phyloP scores from a whole-genome alignment of 108 stramenopile genomes.

The Skeletonema grethae region DNA sequence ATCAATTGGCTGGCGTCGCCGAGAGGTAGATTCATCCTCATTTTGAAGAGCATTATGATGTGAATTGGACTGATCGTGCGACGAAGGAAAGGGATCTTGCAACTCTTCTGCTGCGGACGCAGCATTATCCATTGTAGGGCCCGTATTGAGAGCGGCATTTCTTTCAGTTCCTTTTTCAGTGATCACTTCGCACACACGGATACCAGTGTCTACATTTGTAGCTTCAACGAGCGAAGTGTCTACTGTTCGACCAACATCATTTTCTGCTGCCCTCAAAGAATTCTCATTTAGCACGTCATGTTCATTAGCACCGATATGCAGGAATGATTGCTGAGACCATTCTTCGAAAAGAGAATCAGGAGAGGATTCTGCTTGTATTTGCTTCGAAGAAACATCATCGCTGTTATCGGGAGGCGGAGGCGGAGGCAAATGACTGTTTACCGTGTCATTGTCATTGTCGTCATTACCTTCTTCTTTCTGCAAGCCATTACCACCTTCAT shows the following conservation, averaged over 20 bases:
- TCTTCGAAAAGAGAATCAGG: slow-evolving; percentile 47
- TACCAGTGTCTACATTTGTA: background rate
- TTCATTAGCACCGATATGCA: background rate
- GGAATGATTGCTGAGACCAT: slow-evolving; percentile 32
- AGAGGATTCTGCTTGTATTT: slow-evolving; percentile 13
- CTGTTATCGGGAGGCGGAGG: background rate
- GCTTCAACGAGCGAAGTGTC: background rate
- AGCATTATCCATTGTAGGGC: background rate
- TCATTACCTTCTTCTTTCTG: no score
- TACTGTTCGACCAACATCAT: background rate
- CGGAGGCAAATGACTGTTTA: background rate
- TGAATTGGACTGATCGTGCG: background rate
- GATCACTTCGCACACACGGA: background rate
- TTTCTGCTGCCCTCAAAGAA: background rate
- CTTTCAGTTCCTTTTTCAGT: background rate
- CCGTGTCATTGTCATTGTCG: background rate
- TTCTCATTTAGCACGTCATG: background rate
- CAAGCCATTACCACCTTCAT: background rate
- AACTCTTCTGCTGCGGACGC: background rate
- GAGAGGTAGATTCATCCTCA: background rate
- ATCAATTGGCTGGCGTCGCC: slow-evolving; percentile 13
- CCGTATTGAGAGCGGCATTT: background rate
- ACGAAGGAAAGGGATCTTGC: background rate
- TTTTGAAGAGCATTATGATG: no score
- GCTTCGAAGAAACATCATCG: background rate